phyloP scores from a whole-genome alignment of 2,329 filamentous ascomycete species.

The Alternaria sp. region DNA sequence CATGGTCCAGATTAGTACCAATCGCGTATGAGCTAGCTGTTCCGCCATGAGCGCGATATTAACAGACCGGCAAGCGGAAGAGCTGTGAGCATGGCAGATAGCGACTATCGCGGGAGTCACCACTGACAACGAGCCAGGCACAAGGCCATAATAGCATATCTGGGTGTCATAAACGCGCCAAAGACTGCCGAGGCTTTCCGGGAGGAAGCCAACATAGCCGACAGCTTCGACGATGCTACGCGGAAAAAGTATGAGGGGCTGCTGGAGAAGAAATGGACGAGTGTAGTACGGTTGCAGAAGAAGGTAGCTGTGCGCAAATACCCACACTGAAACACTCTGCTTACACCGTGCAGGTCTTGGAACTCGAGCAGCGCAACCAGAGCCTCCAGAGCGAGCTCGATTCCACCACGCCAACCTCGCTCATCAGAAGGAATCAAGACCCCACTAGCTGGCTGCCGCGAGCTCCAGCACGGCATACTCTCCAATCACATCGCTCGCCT shows the following conservation, averaged over 20 bases:
- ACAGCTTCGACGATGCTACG: conserved; percentile 79
- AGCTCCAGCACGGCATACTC: conserved; percentile 78
- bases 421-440: conserved; percentile 82
- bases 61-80: conserved; percentile 82
- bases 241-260: conserved; percentile 94
- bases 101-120: background rate
- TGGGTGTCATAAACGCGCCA: conserved; percentile 75
- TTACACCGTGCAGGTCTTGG: conserved; percentile 75
- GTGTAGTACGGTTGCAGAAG: conserved; percentile 91
- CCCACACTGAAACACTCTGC: conserved; percentile 5
- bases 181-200: conserved; percentile 75
- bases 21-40: conserved; percentile 31
- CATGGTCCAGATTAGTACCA: conserved; percentile 42
- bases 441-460: conserved; percentile 87
- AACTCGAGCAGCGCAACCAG: conserved; percentile 79
- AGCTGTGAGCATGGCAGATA: conserved; percentile 70
- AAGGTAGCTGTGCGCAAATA: conserved; percentile 66
- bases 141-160: conserved; percentile 92
- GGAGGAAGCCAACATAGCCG: conserved; percentile 76
- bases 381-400: conserved; percentile 84
- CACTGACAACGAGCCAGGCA: conserved; percentile 65
- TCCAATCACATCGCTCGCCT: conserved; percentile 81
- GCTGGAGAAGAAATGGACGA: conserved; percentile 98
- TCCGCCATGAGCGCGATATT: conserved; percentile 75
- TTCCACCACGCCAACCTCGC: conserved; percentile 78